A percentile compares a stretch with the other conserved stretches of the same genome.
phyloP scores from a whole-genome alignment of 2,329 filamentous ascomycete genomes.

The Aspergillus sp. region DNA sequence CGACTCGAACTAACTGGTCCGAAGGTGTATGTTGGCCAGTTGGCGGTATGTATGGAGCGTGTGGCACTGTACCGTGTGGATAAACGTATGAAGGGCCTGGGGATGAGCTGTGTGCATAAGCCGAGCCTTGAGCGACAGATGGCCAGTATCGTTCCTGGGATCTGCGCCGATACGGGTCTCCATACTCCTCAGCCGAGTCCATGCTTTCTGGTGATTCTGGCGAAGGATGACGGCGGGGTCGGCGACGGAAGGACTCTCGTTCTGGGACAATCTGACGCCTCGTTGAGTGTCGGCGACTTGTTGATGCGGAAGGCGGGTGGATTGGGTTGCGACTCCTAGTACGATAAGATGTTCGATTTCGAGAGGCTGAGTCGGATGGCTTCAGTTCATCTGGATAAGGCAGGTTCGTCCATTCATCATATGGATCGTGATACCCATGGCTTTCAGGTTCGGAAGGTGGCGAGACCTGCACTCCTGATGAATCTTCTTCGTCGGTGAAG shows the following conservation, averaged over 20 bases:
- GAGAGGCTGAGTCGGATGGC: constrained; percentile 48
- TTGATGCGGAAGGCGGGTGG: constrained; percentile 38
- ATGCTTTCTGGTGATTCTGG: constrained; percentile 60
- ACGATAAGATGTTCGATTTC: constrained; percentile 42
- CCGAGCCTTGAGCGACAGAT: constrained; percentile 27
- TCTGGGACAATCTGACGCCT: constrained; percentile 40
- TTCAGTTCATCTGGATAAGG: constrained; percentile 48
- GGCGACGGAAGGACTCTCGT: constrained; percentile 37
- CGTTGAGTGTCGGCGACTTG: constrained; percentile 38
- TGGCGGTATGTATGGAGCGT: constrained; percentile 27
- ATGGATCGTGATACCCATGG: constrained; percentile 39
- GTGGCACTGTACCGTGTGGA: constrained; percentile 27
- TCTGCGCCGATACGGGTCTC: constrained; percentile 45
- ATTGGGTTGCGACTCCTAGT: constrained; percentile 36
- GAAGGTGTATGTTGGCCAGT: constrained; percentile 28
- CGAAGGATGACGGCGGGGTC: constrained; percentile 45
- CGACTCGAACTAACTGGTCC: constrained; percentile 35
- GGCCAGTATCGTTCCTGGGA: constrained; percentile 38
- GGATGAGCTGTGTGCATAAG: constrained; percentile 43
- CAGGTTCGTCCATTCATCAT: constrained; percentile 42
- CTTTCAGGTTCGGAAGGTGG: constrained; percentile 40
- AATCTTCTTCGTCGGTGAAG: constrained; percentile 46
- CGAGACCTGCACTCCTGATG: constrained; percentile 46
- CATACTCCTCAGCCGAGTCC: constrained; percentile 66
- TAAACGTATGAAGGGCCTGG: constrained; percentile 42